Evolutionary conservation across 2,329 filamentous ascomycete genomes (phyloP).

Genomic region (Arthroderma sp.): DNA sequence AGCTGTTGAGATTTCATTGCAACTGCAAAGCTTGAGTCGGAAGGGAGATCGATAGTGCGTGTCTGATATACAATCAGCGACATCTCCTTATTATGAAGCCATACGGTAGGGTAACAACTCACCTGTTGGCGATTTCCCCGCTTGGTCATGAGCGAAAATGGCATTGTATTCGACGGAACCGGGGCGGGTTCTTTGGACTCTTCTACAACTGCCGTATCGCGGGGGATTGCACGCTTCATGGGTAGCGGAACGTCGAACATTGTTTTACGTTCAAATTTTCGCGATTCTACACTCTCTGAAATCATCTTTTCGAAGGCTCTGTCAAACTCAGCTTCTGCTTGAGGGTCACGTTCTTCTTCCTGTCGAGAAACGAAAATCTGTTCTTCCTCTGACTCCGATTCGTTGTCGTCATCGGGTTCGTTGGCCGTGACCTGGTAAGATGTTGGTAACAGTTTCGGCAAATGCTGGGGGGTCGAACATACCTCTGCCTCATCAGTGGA

Average conservation of each 20-base stretch:
- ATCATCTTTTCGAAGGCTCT: slow-evolving; percentile 97
- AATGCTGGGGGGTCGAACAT: slow-evolving; percentile 8
- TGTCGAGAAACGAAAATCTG: slow-evolving; percentile 83
- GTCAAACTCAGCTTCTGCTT: slow-evolving; percentile 94
- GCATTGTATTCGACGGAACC: slow-evolving; percentile 56
- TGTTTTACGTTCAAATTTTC: slow-evolving; percentile 89
- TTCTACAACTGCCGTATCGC: slow-evolving; percentile 42
- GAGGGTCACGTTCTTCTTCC: slow-evolving; percentile 80
- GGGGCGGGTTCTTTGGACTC: slow-evolving; percentile 24
- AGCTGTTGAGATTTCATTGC: slow-evolving; percentile 94
- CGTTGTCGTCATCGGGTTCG: slow-evolving; percentile 30
- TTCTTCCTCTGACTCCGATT: slow-evolving; percentile 63
- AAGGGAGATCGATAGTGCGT: slow-evolving; percentile 69
- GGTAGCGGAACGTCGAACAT: slow-evolving; percentile 96
- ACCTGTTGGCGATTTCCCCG: slow-evolving; percentile 92
- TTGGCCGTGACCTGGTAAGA: slow-evolving; percentile 10
- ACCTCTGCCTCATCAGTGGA: slow-evolving; percentile 40
- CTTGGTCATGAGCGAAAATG: slow-evolving; percentile 91
- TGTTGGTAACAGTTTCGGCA: background rate
- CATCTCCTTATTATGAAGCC: background rate
- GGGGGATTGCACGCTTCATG: slow-evolving; percentile 55
- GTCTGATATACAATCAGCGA: slow-evolving; percentile 45
- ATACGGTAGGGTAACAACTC: slow-evolving; percentile 15
- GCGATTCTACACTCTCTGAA: slow-evolving; percentile 88
- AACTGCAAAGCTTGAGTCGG: slow-evolving; percentile 87